Evolutionary conservation across 345 rosid species (phyloP).

Genomic region (Eucalyptus cloeziana): DNA sequence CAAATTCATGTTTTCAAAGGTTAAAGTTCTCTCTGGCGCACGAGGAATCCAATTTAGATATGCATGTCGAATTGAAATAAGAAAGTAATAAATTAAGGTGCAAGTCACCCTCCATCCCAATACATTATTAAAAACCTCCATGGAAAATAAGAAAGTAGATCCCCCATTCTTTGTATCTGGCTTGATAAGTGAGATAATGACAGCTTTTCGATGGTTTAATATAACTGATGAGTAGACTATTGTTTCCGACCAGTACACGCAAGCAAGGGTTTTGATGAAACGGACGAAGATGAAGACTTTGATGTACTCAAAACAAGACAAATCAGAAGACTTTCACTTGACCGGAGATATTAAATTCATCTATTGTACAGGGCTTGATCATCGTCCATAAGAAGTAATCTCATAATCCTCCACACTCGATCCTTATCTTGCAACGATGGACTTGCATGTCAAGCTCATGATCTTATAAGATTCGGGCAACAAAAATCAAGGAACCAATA

Average conservation of each 20-base stretch:
- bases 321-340: neutral
- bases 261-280: neutral
- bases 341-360: neutral
- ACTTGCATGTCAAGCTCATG: neutral
- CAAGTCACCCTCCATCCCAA: neutral
- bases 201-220: neutral
- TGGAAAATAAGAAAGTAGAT: neutral
- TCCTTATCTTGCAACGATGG: neutral
- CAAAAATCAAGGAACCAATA: neutral
- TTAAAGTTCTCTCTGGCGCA: neutral
- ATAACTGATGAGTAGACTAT: neutral
- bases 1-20: neutral
- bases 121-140: neutral
- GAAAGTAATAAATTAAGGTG: neutral
- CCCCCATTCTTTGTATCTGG: neutral
- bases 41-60: neutral
- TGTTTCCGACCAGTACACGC: neutral
- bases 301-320: neutral
- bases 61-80: neutral
- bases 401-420: neutral
- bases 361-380: neutral
- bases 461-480: neutral
- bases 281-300: neutral
- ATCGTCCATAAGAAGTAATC: neutral
- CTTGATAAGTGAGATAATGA: neutral